These are phyloP conservation scores for Phaffia australis DNA, from an alignment of 768 basidiomycete genomes.

Conservation along the genomic window DNA sequence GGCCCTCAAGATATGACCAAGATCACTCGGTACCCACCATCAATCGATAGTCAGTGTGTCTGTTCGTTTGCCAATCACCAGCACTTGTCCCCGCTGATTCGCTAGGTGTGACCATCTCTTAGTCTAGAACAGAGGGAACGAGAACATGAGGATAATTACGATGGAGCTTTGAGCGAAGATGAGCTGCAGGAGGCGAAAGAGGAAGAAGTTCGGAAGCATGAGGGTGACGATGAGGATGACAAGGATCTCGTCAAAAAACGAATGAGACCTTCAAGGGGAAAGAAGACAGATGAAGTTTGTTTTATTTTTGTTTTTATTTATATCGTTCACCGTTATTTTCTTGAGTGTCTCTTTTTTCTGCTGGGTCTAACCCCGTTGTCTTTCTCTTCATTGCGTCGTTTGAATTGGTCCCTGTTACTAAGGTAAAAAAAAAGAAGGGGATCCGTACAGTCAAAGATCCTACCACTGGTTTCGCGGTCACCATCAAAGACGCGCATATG, in stretches of 20 bases:
- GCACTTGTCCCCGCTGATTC: not conserved
- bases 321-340: no score
- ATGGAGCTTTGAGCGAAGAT: conserved; percentile 13
- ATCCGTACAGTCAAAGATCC: conserved; percentile 44
- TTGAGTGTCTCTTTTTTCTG: not conserved
- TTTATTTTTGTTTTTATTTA: no score
- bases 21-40: conserved; percentile 38
- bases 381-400: not conserved
- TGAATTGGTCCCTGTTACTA: not conserved
- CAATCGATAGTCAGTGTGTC: conserved; percentile 29
- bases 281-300: conserved; percentile 40
- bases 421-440: conserved; percentile 40
- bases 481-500: conserved; percentile 46
- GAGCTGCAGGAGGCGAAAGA: conserved; percentile 27
- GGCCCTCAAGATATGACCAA: not conserved
- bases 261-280: conserved; percentile 41
- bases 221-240: conserved; percentile 33
- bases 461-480: conserved; percentile 45
- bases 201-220: conserved; percentile 25
- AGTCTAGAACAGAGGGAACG: conserved; percentile 10
- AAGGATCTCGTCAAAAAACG: conserved; percentile 44
- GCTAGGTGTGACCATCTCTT: not conserved
- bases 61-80: not conserved
- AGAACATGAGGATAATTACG: conserved; percentile 25
- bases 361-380: not conserved